Evolutionary conservation across 2,329 filamentous ascomycete genomes (phyloP), one percentile per base, ranked within the genome.

Genomic region (Diaporthe vaccinii): DNA sequence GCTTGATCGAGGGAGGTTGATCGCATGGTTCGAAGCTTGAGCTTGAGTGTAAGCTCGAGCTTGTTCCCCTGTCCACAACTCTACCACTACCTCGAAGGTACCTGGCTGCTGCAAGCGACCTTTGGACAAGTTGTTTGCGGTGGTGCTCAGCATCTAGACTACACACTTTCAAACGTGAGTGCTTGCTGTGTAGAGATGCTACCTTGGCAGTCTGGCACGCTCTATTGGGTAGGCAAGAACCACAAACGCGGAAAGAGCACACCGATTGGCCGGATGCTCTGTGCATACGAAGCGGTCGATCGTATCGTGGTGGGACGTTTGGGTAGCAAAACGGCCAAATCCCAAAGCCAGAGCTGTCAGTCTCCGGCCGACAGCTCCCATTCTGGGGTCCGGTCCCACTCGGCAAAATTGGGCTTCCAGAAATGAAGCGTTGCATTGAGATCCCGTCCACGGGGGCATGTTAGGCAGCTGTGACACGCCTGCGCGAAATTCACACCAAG

Each of bases 371-470:
- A 55, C 46, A 69, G 49, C 65, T 69, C n/a, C 65, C 65, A 53
- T 53, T 41, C 51, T 69, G n/a, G 65, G 65, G 61, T 65, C 61
- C 17, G 44, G 71, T 25, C 71, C 71, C 58, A 73, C 71, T 73
- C 34, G 49, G 58, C 71, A 73, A 73, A 34, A 73, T 73, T 65
- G 71, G 46, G 55, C 55, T 73, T 41, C 58, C 58, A 41, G 34
- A 65, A 62, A 55, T 22, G 34, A 51, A 69, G 65, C 14, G 65
- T 69, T 55, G 36, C 65, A 69, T 39, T 55, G 65, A 55, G 65
- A 69, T 53, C 8, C 65, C n/a, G 65, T 22, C n/a, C 49, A 39
- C 25, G 15, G n/a, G 12, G 15, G 4, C 44, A 20, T 36, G 71
- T 73, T 73, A 73, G 71, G 31, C n/a, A 55, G 4, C 20, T 28